Conservation (phyloP, 106 monocot genomes). For the Triglochin maritima region DNA sequence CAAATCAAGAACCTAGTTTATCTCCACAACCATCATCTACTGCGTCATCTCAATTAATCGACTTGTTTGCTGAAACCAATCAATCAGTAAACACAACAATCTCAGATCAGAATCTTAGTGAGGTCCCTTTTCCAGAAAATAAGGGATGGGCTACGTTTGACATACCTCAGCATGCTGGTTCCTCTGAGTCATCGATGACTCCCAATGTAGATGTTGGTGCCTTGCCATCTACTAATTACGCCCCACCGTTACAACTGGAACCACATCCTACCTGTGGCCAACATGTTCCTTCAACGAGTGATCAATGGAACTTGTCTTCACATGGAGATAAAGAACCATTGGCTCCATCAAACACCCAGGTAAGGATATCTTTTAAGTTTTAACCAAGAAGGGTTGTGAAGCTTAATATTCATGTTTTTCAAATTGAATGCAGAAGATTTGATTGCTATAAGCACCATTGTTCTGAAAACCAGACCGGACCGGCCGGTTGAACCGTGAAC, state of each 20-base stretch:
- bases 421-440: not conserved
- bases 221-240: conserved; percentile 19
- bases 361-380: conserved; percentile 14
- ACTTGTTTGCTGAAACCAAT: conserved; percentile 40
- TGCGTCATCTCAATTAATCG: conserved; percentile 2
- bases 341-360: conserved; percentile 24
- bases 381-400: not conserved
- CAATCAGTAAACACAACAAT: conserved; percentile 5
- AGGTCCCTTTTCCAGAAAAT: conserved; percentile 27
- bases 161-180: conserved; percentile 16
- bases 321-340: conserved; percentile 8
- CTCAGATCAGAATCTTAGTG: conserved; percentile 5
- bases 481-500: no score
- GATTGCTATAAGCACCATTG: no score
- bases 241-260: conserved; percentile 8
- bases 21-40: no score
- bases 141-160: conserved; percentile 80
- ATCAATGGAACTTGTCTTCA: conserved; percentile 20
- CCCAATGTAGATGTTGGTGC: conserved; percentile 13
- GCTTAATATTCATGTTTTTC: not conserved
- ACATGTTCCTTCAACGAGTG: conserved; percentile 11
- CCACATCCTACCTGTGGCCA: conserved; percentile 13
- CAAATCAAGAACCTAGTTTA: no score
- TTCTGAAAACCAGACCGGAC: no score
- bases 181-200: conserved; percentile 13